Evolutionary conservation across 2,329 filamentous ascomycete genomes (phyloP).

Genomic region (Colletotrichum eleusines): DNA sequence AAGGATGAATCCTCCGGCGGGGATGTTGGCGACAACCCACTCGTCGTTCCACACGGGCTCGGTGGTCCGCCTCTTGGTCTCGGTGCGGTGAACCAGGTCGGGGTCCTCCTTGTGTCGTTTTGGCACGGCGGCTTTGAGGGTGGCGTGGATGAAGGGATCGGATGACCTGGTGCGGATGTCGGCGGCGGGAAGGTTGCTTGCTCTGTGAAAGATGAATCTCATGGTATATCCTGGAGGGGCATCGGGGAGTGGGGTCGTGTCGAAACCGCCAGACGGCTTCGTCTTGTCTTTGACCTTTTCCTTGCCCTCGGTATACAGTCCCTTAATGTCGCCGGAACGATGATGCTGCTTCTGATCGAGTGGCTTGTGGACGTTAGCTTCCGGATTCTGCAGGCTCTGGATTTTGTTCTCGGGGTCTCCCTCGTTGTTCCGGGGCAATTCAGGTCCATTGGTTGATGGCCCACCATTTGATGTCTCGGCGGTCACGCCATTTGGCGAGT

Average conservation of each 20-base stretch:
- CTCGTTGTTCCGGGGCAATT: constrained; percentile 15
- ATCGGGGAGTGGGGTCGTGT: constrained; percentile 80
- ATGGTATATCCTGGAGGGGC: constrained; percentile 85
- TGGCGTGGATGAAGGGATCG: constrained; percentile 85
- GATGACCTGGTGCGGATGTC: constrained; percentile 83
- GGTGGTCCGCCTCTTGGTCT: constrained; percentile 77
- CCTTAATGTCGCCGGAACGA: constrained; percentile 48
- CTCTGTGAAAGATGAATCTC: constrained; percentile 85
- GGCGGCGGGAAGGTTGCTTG: constrained; percentile 83
- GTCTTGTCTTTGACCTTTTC: constrained; percentile 55
- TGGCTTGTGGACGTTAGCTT: constrained; percentile 39
- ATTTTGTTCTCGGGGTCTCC: constrained; percentile 33
- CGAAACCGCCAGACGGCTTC: constrained; percentile 81
- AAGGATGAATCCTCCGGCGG: constrained; percentile 81
- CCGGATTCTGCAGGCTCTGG: constrained; percentile 34
- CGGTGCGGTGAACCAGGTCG: constrained; percentile 78
- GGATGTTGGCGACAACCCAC: constrained; percentile 91
- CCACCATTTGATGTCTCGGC: constrained; percentile 33
- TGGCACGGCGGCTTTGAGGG: constrained; percentile 77
- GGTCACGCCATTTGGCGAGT: neutral
- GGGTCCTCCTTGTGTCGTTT: constrained; percentile 90
- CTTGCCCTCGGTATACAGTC: constrained; percentile 52
- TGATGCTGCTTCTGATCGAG: constrained; percentile 40
- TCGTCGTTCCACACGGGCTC: constrained; percentile 86
- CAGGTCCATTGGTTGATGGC: constrained; percentile 31